Conservation (phyloP, 2,329 filamentous ascomycete genomes). For the Colletotrichum orchidophilum region DNA sequence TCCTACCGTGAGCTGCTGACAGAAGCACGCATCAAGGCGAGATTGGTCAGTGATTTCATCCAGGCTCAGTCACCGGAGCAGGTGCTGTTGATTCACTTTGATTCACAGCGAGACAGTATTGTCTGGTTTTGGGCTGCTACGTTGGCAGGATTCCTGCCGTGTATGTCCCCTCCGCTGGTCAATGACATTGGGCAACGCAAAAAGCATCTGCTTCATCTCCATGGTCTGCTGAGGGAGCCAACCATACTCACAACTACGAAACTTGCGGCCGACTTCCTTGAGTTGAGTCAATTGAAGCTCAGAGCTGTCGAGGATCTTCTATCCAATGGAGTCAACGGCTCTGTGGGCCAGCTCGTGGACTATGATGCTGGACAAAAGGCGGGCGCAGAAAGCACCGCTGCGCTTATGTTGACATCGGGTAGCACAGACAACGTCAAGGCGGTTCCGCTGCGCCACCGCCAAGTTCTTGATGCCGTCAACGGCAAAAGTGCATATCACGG, state of each 20-base stretch:
- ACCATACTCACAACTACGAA: slow-evolving; percentile 10
- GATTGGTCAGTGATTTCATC: not conserved
- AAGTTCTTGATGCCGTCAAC: slow-evolving; percentile 51
- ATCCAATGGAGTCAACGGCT: too few relatives aligned
- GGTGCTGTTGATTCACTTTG: slow-evolving; percentile 23
- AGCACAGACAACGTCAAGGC: slow-evolving; percentile 61
- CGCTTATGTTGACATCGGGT: slow-evolving; percentile 63
- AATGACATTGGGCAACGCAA: slow-evolving; percentile 20
- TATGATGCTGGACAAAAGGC: not conserved
- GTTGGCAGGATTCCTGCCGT: slow-evolving; percentile 8
- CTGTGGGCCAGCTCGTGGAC: not conserved
- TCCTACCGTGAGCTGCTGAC: slow-evolving; percentile 11
- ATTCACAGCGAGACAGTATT: slow-evolving; percentile 18
- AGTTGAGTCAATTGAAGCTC: slow-evolving; percentile 9
- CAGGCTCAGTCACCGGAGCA: not conserved
- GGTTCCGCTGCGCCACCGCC: slow-evolving; percentile 52
- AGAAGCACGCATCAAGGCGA: slow-evolving; percentile 11
- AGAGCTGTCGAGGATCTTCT: slow-evolving; percentile 7
- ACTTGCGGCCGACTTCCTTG: slow-evolving; percentile 13
- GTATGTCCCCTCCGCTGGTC: slow-evolving; percentile 19
- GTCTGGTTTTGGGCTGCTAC: slow-evolving; percentile 30
- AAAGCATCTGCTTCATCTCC: slow-evolving; percentile 18
- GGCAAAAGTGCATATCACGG: slow-evolving; percentile 47
- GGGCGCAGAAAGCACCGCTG: slow-evolving; percentile 37
- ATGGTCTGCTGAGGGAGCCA: not conserved